A percentile compares a stretch with the other conserved stretches of the same genome.
Evolutionary conservation across 257 asterid genomes (phyloP).

Genomic region (Capsicum chinense): DNA sequence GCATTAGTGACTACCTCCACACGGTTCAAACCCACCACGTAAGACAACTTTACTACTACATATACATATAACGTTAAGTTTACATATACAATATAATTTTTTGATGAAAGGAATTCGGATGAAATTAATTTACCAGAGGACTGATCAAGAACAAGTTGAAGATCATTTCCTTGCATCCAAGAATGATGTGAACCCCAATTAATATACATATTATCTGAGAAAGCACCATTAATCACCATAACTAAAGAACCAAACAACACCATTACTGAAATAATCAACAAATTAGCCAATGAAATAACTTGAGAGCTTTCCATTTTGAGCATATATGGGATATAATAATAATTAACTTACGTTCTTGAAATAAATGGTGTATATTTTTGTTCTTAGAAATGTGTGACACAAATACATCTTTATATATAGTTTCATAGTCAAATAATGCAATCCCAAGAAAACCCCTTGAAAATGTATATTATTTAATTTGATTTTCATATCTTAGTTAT

Average conservation of each 20-base stretch:
- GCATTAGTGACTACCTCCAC: background rate
- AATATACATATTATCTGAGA: conserved; percentile 29
- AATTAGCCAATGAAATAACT: background rate
- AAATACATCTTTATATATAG: background rate
- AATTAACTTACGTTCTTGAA: too few relatives aligned
- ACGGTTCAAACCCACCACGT: background rate
- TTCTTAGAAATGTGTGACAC: background rate
- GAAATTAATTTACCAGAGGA: background rate
- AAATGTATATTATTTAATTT: background rate
- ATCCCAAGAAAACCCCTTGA: background rate
- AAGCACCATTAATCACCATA: conserved; percentile 13
- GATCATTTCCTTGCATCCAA: conserved; percentile 29
- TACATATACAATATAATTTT: background rate
- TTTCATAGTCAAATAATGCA: background rate
- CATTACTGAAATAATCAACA: conserved; percentile 26
- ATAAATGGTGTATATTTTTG: background rate
- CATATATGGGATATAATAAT: too few relatives aligned
- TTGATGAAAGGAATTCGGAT: background rate
- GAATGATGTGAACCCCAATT: conserved; percentile 21
- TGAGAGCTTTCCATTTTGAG: too few relatives aligned
- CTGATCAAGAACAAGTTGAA: conserved; percentile 25
- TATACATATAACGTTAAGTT: too few relatives aligned
- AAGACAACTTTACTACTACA: too few relatives aligned
- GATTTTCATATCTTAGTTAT: background rate
- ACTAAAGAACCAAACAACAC: background rate